A percentile compares a stretch with the other conserved stretches of the same genome.
Evolutionary conservation across 108 stramenopile species (phyloP).

Genomic region (Stephanodiscus triporus): DNA sequence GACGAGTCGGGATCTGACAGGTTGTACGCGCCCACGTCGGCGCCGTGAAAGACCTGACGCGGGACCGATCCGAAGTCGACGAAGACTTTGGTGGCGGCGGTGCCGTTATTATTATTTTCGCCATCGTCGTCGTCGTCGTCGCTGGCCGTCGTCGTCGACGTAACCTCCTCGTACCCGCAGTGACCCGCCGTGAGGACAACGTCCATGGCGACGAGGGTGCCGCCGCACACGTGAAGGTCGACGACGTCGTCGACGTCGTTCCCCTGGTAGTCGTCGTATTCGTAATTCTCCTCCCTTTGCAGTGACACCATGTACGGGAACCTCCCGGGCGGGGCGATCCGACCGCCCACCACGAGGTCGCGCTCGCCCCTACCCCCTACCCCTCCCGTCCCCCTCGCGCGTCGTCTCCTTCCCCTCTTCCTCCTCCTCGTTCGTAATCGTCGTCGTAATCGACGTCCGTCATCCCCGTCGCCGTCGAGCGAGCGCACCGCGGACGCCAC

Average conservation of each 20-base stretch:
- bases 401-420: not conserved
- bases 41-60: slow-evolving; percentile 34
- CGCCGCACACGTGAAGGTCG: slow-evolving; percentile 37
- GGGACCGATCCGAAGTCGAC: slow-evolving; percentile 16
- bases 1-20: slow-evolving; percentile 2
- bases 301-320: slow-evolving; percentile 66
- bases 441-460: not conserved
- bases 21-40: slow-evolving; percentile 49
- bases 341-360: slow-evolving; percentile 61
- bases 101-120: too few species aligned
- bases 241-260: slow-evolving; percentile 4
- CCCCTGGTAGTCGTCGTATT: not conserved
- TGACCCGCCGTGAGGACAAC: slow-evolving; percentile 48
- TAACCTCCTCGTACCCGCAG: slow-evolving; percentile 44
- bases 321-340: slow-evolving; percentile 39
- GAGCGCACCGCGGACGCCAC: too few species aligned
- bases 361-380: not conserved
- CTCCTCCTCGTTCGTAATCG: too few species aligned
- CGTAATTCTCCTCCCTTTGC: slow-evolving; percentile 2
- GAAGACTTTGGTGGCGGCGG: not conserved
- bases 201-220: slow-evolving; percentile 40
- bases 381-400: not conserved
- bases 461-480: not conserved
- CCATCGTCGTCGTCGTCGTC: too few species aligned
- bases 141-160: too few species aligned